Conservation (phyloP, 164 flowering plant genomes). For the Sextonia rubra region DNA sequence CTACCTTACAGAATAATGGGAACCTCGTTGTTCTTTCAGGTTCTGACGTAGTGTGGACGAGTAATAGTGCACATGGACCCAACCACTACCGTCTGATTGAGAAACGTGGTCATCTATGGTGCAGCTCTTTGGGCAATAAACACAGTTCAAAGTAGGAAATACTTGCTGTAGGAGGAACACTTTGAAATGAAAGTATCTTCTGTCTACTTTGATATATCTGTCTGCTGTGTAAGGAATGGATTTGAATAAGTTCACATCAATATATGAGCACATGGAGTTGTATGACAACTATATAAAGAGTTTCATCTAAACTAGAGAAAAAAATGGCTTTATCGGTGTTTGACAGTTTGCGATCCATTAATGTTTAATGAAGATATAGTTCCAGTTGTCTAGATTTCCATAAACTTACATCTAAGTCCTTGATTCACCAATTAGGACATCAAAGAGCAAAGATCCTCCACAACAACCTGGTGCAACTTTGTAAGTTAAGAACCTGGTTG, state of each 20-base stretch:
- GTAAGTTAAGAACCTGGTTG: no score
- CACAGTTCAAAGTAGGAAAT: constrained; percentile 15
- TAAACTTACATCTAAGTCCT: no score
- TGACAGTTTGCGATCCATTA: no score
- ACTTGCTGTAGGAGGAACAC: neutral
- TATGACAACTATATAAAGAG: neutral
- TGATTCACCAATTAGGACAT: no score
- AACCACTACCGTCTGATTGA: constrained; percentile 15
- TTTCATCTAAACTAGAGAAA: neutral
- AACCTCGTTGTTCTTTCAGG: constrained; percentile 12
- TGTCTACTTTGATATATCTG: neutral
- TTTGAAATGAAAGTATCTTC: neutral
- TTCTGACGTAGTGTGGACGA: constrained; percentile 11
- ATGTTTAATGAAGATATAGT: no score
- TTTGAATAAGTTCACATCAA: neutral
- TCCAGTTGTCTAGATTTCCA: no score
- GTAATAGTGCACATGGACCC: constrained; percentile 3
- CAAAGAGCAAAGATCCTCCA: no score
- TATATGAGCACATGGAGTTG: neutral
- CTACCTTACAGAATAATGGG: constrained; percentile 8
- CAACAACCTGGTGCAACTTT: no score
- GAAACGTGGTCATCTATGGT: constrained; percentile 23
- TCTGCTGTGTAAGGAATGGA: neutral
- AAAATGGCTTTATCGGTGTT: no score
- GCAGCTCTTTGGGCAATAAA: constrained; percentile 22